Evolutionary conservation across 192 early-diverging fungal species (phyloP).

Genomic region (Coemansia sp.): DNA sequence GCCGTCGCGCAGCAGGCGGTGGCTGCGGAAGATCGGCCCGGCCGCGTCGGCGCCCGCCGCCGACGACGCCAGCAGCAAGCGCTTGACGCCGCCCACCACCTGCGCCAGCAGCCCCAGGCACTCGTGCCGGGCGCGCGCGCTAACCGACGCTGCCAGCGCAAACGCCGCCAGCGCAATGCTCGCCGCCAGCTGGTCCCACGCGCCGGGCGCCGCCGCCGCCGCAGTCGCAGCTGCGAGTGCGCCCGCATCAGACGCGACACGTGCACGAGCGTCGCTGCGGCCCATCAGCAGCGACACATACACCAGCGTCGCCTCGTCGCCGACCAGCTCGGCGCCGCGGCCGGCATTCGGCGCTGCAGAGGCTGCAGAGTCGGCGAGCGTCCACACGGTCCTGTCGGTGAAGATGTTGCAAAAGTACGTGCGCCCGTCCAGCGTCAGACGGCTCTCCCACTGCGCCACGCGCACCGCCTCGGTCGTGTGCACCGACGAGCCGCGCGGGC

Average conservation of each 20-base stretch:
- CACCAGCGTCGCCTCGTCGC: conserved; percentile 49
- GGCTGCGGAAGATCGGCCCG: conserved; percentile 64
- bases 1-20: conserved; percentile 66
- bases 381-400: conserved; percentile 68
- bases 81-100: conserved; percentile 79
- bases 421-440: conserved; percentile 60
- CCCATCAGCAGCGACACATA: conserved; percentile 43
- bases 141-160: conserved; percentile 58
- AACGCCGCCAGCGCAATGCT: conserved; percentile 59
- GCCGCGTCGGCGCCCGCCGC: conserved; percentile 66
- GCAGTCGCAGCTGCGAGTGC: no score
- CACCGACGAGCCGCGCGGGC: neutral
- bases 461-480: conserved; percentile 13
- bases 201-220: conserved; percentile 39
- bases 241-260: no score
- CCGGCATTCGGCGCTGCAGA: conserved; percentile 16
- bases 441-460: conserved; percentile 65
- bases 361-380: conserved; percentile 43
- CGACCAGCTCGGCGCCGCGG: conserved; percentile 42
- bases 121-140: conserved; percentile 56
- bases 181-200: conserved; percentile 60
- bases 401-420: conserved; percentile 71
- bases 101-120: conserved; percentile 61
- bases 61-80: conserved; percentile 80
- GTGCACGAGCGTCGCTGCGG: conserved; percentile 5